phyloP scores from a whole-genome alignment of 257 asterid genomes.

The Cruciata laevipes region DNA sequence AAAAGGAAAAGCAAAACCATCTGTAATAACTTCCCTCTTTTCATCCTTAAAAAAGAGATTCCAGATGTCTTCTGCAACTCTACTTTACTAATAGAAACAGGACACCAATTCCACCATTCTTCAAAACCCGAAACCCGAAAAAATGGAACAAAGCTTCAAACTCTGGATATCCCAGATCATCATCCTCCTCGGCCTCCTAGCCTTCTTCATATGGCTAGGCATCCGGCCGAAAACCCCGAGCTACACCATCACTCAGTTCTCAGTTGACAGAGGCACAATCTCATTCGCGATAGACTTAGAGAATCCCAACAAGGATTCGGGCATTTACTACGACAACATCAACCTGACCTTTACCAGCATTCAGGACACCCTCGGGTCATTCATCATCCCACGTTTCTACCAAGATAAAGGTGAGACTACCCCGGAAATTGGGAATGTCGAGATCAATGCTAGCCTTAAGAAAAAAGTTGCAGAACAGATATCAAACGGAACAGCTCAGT shows the following conservation, averaged over 20 bases:
- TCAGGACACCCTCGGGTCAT: slow-evolving; percentile 3
- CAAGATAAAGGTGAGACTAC: slow-evolving; percentile 11
- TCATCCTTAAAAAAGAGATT: not conserved
- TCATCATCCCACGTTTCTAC: not conserved
- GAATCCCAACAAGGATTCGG: slow-evolving; percentile 19
- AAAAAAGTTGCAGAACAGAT: slow-evolving; percentile 8
- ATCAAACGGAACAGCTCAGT: not conserved
- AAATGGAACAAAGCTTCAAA: slow-evolving; percentile 8
- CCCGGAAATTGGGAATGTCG: not conserved
- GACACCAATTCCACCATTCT: not conserved
- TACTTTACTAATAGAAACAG: not conserved
- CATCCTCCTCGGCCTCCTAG: slow-evolving; percentile 9
- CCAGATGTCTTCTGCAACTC: not conserved
- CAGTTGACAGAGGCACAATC: slow-evolving; percentile 8
- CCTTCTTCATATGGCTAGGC: slow-evolving; percentile 16
- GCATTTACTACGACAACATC: not conserved
- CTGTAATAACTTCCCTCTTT: not conserved
- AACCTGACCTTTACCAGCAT: slow-evolving; percentile 5
- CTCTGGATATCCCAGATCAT: slow-evolving; percentile 3
- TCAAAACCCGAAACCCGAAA: not conserved
- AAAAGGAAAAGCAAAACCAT: not conserved
- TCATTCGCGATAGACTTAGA: not conserved
- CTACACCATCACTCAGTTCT: slow-evolving; percentile 13
- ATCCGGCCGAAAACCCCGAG: slow-evolving; percentile 16
- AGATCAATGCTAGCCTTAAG: not conserved